Evolutionary conservation across 2,329 filamentous ascomycete species (phyloP), one percentile per base, ranked within the genome.

Genomic region (Pseudogymnoascus sp.): DNA sequence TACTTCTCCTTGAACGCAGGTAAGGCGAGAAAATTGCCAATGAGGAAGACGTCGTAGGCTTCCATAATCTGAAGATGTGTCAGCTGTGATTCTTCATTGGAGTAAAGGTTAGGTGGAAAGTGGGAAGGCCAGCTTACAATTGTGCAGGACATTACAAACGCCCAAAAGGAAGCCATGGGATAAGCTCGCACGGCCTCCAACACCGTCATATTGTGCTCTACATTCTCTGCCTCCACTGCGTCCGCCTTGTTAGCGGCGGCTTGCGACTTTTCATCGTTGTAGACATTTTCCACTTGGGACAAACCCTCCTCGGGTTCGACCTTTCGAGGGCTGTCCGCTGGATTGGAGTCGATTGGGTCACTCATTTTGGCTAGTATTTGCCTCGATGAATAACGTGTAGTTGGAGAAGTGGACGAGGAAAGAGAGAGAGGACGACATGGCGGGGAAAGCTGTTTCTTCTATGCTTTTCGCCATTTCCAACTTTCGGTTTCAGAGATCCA

Each of bases 11-110:
- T 71, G 71, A 83, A 83, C 9, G 67, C 62, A 15, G 71, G 61
- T 6, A 79, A 74, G 60, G 81, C 79, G 39, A 83, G 71, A 68
- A 84, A 34, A 65, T 75, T 82, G 82, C 84, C 64, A 68, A 79
- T 81, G 26, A 84, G 72, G 73, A 84, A 83, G 62, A 83, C 78
- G 68, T 77, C 77, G 74, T 82, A 84, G 3, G 81, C 78, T 68
- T 84, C 82, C 82, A 84, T 84, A 66, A 74, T 81, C 81, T 84
- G 64, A n/a, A 45, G 10, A 41, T 13, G 10, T 41, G 64, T 59
- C 58, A 59, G 45, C 26, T 19, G 9, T 23, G 26, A 18, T n/a
- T 48, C 13, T 21, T 48, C 39, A 8, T 56, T 15, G 33, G 28
- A 21, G 33, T 26, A 30, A 61, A 15, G 13, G 6, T 45, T 23